Conservation (phyloP, 768 basidiomycete genomes). For the Xerocomellus intermedius region DNA sequence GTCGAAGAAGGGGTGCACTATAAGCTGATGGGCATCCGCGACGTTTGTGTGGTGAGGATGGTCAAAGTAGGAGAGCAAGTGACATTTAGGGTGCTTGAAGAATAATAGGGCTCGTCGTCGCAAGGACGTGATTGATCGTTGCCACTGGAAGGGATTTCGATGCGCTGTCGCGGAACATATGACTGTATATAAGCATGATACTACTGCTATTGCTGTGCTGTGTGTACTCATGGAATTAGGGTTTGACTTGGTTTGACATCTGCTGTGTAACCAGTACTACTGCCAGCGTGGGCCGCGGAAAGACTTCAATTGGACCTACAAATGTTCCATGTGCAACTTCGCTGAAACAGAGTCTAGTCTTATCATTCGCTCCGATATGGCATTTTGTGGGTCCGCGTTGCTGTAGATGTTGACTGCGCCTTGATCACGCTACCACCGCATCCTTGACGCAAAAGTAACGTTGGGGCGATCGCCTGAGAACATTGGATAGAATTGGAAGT, state of each 20-base stretch:
- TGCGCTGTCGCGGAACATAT: not conserved
- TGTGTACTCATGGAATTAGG: constrained; percentile 5
- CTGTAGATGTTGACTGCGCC: constrained; percentile 14
- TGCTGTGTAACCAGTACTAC: constrained; percentile 14
- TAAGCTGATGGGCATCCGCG: not conserved
- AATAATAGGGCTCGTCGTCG: not conserved
- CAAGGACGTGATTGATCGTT: not conserved
- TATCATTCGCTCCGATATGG: constrained; percentile 8
- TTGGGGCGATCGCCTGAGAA: constrained; percentile 5
- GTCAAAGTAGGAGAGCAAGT: not conserved
- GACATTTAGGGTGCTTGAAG: constrained; percentile 6
- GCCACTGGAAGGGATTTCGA: not conserved
- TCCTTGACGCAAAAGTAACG: not conserved
- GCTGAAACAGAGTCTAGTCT: constrained; percentile 4
- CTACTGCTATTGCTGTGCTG: not conserved
- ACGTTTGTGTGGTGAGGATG: constrained; percentile 5
- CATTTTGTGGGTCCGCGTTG: constrained; percentile 21
- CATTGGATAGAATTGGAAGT: not conserved
- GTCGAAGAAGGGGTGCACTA: constrained; percentile 3
- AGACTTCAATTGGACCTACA: not conserved
- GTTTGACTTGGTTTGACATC: not conserved
- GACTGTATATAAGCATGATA: not conserved
- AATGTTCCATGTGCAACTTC: not conserved
- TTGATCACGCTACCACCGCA: not conserved
- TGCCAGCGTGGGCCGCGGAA: not conserved